Conservation (phyloP, 257 asterid genomes). For the Mitragyna speciosa region DNA sequence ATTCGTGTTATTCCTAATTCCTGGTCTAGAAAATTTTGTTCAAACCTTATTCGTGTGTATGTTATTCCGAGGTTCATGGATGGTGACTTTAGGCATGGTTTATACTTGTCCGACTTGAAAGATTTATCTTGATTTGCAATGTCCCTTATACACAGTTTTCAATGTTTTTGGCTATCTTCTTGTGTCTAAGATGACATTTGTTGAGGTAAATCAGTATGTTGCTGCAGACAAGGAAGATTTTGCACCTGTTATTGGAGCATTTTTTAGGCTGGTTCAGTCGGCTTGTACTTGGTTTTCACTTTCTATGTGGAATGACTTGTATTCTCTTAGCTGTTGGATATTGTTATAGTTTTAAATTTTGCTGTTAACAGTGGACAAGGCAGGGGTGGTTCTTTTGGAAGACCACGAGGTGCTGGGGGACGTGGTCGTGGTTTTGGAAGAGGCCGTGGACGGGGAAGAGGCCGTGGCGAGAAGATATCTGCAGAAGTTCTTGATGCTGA, state of each 20-base stretch:
- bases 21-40: not conserved
- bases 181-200: not conserved
- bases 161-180: not conserved
- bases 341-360: not conserved
- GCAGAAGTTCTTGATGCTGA: constrained; percentile 77
- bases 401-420: constrained; percentile 39
- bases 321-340: not conserved
- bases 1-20: not conserved
- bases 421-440: constrained; percentile 45
- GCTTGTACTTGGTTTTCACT: not conserved
- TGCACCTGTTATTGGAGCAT: not conserved
- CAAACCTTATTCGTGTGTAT: not conserved
- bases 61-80: not conserved
- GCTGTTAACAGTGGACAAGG: constrained; percentile 36
- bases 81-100: not conserved
- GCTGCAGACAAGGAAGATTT: not conserved
- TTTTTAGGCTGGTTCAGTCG: not conserved
- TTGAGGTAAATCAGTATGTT: not conserved
- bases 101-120: not conserved
- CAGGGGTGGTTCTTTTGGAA: constrained; percentile 48
- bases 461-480: constrained; percentile 52
- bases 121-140: not conserved
- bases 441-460: constrained; percentile 54
- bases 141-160: not conserved
- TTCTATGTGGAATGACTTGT: not conserved